Evolutionary conservation across 2,329 filamentous ascomycete species (phyloP), one percentile per base, ranked within the genome.

Genomic region (Xylaria sp.): DNA sequence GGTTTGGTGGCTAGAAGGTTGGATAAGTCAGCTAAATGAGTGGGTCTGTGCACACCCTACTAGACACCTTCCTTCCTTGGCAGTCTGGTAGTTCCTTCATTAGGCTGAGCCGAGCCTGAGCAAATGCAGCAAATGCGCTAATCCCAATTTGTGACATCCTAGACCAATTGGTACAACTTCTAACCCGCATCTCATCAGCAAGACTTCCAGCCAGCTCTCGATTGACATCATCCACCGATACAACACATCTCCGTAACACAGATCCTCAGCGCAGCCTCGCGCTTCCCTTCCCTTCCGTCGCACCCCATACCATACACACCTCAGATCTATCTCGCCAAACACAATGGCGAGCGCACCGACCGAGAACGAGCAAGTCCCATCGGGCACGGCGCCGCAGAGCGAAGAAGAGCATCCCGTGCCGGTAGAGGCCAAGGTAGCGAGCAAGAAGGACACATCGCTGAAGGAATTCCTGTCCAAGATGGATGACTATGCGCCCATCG

Each of bases 401-500:
- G 73, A 77, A 42, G 72, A 69, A 25, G 69, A 71, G 13, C 65
- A 69, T 22, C 64, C 71, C 0, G 29, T 63, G 4, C 57, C 71
- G 1, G 36, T 67, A 22, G 90, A 92, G 66, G 80, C 89, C 45
- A 88, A 87, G 75, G 83, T 92, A 70, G 90, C 92, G 1, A 90
- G 90, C 59, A 93, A 94, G 78, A 98, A 98, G 81, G 96, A 99
- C 81, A 90, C 91, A 22, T 97, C 92, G 44, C 82, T 99, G 71
- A 92, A 94, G 76, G 95, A 98, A 80, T 97, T 99, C 77, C 81
- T 99, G 20, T 87, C 87, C 71, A 97, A 97, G 85, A 98, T 99
- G 91, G 96, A 99, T 77, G 96, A 99, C 76, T 98, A 96, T 81
- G 94, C 96, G 67, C 96, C 96, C 11, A 97, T 99, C 75, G 94